Percentiles rank a stretch among this genome's conserved stretches.
phyloP scores from a whole-genome alignment of 2,329 filamentous ascomycete genomes.

The Aspergillus arachidicola region DNA sequence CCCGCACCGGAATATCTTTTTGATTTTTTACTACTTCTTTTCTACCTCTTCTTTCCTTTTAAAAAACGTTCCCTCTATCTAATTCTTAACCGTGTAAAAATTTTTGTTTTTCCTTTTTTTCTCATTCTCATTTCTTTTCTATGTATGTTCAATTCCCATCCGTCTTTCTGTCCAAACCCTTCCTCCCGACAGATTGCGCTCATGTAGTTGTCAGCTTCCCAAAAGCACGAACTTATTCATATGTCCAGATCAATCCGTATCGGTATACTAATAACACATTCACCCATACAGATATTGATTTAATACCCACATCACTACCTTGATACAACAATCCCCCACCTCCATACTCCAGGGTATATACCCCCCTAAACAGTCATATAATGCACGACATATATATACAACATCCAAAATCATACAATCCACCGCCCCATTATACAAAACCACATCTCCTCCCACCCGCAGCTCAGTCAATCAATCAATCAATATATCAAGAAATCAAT shows the following conservation, averaged over 20 bases:
- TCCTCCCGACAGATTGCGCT: background rate
- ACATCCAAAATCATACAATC: too few relatives aligned
- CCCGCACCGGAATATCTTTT: slow-evolving; percentile 13
- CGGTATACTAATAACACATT: background rate
- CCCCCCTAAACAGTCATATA: too few relatives aligned
- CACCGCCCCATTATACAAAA: too few relatives aligned
- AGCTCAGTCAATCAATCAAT: background rate
- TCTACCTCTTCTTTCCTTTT: background rate
- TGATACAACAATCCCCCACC: background rate
- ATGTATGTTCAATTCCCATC: background rate
- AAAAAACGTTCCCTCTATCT: background rate
- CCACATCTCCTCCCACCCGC: too few relatives aligned
- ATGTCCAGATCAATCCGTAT: background rate
- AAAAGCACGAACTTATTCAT: background rate
- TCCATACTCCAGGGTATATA: background rate
- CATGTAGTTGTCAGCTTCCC: background rate
- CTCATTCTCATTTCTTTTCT: background rate
- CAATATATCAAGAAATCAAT: background rate
- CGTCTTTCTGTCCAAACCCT: too few relatives aligned
- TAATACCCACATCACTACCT: background rate
- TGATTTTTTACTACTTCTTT: background rate
- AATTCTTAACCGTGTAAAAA: background rate
- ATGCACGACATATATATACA: background rate
- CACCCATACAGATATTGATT: background rate
- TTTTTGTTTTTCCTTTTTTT: background rate